These are phyloP conservation scores for Psilocybe cyanescens DNA, from an alignment of 768 basidiomycete genomes.

Conservation along the genomic window DNA sequence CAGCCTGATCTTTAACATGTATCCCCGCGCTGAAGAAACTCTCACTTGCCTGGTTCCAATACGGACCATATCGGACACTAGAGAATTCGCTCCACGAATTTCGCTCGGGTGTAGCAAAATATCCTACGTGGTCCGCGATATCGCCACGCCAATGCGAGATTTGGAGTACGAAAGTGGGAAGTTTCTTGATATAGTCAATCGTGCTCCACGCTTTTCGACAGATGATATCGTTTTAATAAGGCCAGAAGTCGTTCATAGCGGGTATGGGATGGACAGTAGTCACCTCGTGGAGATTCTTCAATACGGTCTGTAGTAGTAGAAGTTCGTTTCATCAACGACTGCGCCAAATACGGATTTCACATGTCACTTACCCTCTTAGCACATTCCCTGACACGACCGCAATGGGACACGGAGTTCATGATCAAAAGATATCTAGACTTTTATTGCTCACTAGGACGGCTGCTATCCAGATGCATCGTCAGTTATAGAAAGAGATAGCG, in stretches of 20 bases:
- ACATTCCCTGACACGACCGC: background rate
- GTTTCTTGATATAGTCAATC: background rate
- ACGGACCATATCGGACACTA: background rate
- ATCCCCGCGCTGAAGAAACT: background rate
- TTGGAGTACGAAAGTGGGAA: background rate
- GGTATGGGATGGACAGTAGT: background rate
- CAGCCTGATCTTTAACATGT: background rate
- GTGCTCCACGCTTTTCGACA: background rate
- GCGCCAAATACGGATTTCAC: background rate
- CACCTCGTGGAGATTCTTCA: background rate
- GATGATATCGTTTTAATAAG: constrained; percentile 1
- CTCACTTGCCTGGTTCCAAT: background rate
- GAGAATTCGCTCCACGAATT: background rate
- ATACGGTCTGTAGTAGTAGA: background rate
- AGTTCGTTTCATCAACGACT: constrained; percentile 1
- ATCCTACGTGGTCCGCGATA: background rate
- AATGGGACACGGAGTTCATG: background rate
- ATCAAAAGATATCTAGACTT: background rate
- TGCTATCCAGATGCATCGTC: background rate
- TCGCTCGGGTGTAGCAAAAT: background rate
- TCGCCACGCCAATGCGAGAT: background rate
- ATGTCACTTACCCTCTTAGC: background rate
- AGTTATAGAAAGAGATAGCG: background rate
- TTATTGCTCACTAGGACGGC: background rate
- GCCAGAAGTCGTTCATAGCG: background rate